Evolutionary conservation across 768 basidiomycete genomes (phyloP), one percentile per base, ranked within the genome.

Genomic region (Boletus reticuloceps): DNA sequence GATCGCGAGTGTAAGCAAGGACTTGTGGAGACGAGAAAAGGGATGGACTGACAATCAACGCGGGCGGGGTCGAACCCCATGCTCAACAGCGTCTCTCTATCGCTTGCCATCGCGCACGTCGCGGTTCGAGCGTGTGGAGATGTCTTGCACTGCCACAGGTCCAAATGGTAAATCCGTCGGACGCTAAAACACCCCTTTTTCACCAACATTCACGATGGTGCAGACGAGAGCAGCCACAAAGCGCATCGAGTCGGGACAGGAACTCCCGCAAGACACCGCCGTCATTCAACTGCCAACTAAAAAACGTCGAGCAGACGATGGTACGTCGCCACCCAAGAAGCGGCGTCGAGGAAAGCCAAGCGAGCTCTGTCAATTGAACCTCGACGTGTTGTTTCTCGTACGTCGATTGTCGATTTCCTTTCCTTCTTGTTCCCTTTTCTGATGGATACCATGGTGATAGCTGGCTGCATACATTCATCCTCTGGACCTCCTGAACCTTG

Each of bases 31-130:
- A n/a, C n/a, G 19, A 29, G 4, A 4, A 42, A 10, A 48, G 48
- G 58, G 53, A 41, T 41, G 58, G 32, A 73, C 89, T 65, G 63
- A 95, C 94, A 96, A 64, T 94, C 91, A 43, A 96, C 85, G 56
- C 94, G 82, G 16, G 83, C 82, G 22, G 80, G 67, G 57, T 94
- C 89, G 62, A 97, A 97, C 13, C 94, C 94, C 91, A 96, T 94
- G 20, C 81, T 76, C 12, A 93, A 64, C 34, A 98, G 77, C 14
- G 84, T 82, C 16, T 91, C 88, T 73, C 81, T 83, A 72, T 92
- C 90, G 60, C 78, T 62, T 29, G 77, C 60, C 77, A 79, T 79
- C 51, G 56, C 10, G 38, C 17, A 14, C 52, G 36, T 37, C 36
- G 7, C 14, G 1, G 36, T 37, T 7, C 9, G 9, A 9, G 29